Base-by-base conservation (phyloP, 2,329 filamentous ascomycete genomes). In the Penicillium sp. region DNA sequence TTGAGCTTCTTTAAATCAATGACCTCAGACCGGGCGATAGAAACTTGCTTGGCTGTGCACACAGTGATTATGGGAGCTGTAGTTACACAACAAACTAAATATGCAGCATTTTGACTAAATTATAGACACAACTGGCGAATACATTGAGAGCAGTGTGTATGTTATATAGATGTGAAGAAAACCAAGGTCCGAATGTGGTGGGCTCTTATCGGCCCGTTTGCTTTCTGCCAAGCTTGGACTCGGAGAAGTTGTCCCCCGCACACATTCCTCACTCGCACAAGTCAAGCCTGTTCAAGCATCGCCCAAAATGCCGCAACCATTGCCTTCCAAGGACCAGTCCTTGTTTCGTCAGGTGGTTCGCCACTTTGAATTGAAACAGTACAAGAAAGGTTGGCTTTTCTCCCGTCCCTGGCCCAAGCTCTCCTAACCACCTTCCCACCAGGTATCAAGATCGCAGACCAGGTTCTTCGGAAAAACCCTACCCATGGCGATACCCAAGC, bases 401-500 rank as follows among this genome's bases (percentile, higher is more conserved):
- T 50, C 46, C 40, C 32, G 29, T 34, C 38, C 34, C 24, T 22
- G 5, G 13, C 48, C 29, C 50, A 36, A 43, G 52, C 39, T 47
- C 55, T 56, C 61, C 52, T 65, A 55, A 60, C 59, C 40, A 47
- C 57, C 49, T 63, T 64, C 59, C 55, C 47, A 59, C 52, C 49
- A 86, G 93, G 93, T 73, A 82, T 99, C 71, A 99, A 97, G 79
- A 88, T 90, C 44, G 93, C 94, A 65, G 94, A 99, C 73, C 91
- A 97, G 77, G 96, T 99, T 72, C 86, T 99, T 63, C 90, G 90
- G 74, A 97, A 97, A 77, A 87, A 90, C 71, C 91, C 93, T 40
- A 94, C 91, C 68, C 94, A 99, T 88, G 95, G 92, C 71, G 95
- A 99, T 75, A 99, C 94, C 22, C 89, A 95, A 78, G 95, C 94